Percentiles rank a stretch among this genome's conserved stretches.
Conservation (phyloP, 768 basidiomycete species). For the Mycena polygramma region DNA sequence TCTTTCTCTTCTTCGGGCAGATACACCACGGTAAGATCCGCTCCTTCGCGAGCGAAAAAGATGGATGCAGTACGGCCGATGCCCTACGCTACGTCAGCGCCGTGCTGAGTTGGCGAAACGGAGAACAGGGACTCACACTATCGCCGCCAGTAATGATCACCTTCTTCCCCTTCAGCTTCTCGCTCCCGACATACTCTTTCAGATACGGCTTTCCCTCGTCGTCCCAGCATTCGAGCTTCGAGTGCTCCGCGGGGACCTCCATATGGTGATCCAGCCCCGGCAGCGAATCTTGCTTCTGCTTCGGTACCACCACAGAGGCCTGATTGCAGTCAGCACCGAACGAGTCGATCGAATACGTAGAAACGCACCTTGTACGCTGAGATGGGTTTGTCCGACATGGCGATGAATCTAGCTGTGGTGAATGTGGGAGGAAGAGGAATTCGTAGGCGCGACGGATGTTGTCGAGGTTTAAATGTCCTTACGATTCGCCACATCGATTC, state of each 20-base stretch:
- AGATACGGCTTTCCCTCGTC: conserved; percentile 63
- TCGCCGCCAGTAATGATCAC: conserved; percentile 56
- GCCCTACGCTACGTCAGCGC: conserved; percentile 35
- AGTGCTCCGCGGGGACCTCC: conserved; percentile 56
- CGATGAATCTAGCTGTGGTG: conserved; percentile 1
- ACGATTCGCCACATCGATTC: not conserved
- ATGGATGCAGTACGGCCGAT: conserved; percentile 66
- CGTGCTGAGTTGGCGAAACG: not conserved
- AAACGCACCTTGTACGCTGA: conserved; percentile 24
- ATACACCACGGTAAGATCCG: conserved; percentile 66
- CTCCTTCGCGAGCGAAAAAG: conserved; percentile 67
- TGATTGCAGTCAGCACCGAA: not conserved
- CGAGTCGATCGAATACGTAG: not conserved
- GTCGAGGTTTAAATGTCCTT: conserved; percentile 8
- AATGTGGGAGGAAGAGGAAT: not conserved
- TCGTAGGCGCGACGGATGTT: not conserved
- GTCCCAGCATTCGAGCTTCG: conserved; percentile 62
- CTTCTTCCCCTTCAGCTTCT: conserved; percentile 56
- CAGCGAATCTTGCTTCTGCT: conserved; percentile 58
- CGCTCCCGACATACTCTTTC: conserved; percentile 64
- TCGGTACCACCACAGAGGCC: conserved; percentile 47
- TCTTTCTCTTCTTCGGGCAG: conserved; percentile 70
- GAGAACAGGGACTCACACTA: conserved; percentile 41
- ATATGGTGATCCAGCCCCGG: conserved; percentile 66
- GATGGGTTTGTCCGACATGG: conserved; percentile 29